Conservation (phyloP, 768 basidiomycete species). For the Lactifluus piperatus region DNA sequence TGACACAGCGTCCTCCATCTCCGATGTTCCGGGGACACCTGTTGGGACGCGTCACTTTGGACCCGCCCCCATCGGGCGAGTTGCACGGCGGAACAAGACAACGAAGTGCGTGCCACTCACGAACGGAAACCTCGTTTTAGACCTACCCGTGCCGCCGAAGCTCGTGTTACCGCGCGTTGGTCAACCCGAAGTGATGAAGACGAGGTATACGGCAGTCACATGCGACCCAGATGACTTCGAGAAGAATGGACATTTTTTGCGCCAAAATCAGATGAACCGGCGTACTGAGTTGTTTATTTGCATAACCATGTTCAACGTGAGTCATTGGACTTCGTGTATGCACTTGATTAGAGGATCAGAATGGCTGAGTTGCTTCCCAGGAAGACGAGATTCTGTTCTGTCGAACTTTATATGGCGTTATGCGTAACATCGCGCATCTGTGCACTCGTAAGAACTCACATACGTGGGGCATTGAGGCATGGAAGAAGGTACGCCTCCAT, state of each 20-base stretch:
- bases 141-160: conserved; percentile 76
- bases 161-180: conserved; percentile 66
- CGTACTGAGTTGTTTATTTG: conserved; percentile 89
- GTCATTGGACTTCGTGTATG: conserved; percentile 24
- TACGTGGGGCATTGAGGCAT: conserved; percentile 93
- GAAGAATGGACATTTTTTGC: conserved; percentile 70
- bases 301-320: conserved; percentile 94
- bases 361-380: conserved; percentile 30
- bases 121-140: conserved; percentile 82
- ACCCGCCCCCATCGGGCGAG: conserved; percentile 75
- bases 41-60: conserved; percentile 77
- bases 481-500: conserved; percentile 67
- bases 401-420: conserved; percentile 90
- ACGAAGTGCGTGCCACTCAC: conserved; percentile 80
- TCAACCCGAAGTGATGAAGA: conserved; percentile 63
- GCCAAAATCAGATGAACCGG: conserved; percentile 72
- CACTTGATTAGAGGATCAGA: background rate
- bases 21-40: conserved; percentile 35
- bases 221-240: conserved; percentile 93
- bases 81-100: conserved; percentile 58
- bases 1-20: conserved; percentile 26
- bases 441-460: conserved; percentile 83
- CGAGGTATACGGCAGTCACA: conserved; percentile 82
- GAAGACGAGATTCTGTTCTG: conserved; percentile 89
- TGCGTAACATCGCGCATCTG: conserved; percentile 75